Evolutionary conservation across 345 rosid genomes (phyloP).

Genomic region (Camelina hispida): DNA sequence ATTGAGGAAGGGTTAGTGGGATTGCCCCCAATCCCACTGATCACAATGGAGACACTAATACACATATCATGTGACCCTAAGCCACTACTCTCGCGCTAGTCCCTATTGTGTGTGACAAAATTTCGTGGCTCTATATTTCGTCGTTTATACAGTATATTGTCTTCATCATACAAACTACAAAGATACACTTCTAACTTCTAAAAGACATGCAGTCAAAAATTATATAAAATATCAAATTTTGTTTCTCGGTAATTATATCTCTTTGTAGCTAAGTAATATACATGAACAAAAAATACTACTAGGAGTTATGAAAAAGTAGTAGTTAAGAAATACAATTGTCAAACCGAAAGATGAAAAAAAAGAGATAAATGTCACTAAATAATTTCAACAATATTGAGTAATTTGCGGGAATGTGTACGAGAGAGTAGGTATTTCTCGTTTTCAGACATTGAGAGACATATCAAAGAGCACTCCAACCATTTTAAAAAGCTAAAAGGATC

Average conservation of each 20-base stretch:
- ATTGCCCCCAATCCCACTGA: conserved; percentile 9
- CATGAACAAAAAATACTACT: background rate
- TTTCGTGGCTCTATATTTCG: conserved; percentile 12
- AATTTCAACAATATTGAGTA: conserved; percentile 33
- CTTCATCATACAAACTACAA: background rate
- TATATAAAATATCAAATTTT: background rate
- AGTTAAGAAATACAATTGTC: conserved; percentile 15
- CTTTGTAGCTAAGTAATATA: no score
- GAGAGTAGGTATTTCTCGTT: conserved; percentile 41
- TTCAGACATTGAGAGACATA: conserved; percentile 38
- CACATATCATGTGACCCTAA: conserved; percentile 40
- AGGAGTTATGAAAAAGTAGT: background rate
- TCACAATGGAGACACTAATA: conserved; percentile 39
- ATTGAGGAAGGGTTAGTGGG: conserved; percentile 31
- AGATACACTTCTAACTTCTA: background rate
- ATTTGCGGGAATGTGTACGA: conserved; percentile 24
- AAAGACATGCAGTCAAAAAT: background rate
- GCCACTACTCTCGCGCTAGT: conserved; percentile 40
- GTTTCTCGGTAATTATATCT: background rate
- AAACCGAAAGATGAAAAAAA: conserved; percentile 3
- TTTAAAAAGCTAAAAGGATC: conserved; percentile 15
- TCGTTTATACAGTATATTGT: background rate
- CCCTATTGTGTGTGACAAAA: conserved; percentile 9
- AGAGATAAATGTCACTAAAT: background rate
- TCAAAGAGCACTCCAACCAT: conserved; percentile 3